phyloP scores from a whole-genome alignment of 2,329 filamentous ascomycete genomes.

The Colletotrichum destructivum region DNA sequence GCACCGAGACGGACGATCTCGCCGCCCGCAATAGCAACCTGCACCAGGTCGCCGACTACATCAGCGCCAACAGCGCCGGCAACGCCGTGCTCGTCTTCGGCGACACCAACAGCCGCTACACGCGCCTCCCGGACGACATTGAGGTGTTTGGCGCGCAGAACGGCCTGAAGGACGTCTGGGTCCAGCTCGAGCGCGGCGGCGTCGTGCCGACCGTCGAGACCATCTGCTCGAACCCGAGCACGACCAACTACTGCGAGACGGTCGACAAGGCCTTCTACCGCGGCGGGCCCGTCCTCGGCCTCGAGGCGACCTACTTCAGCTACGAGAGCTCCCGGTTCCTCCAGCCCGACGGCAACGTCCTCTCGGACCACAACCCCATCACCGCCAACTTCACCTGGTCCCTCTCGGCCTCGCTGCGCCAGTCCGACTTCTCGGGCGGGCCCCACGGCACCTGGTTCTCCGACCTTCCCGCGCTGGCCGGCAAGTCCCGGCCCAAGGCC shows the following conservation, averaged over 20 bases:
- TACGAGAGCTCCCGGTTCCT: slow-evolving; percentile 73
- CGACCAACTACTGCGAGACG: slow-evolving; percentile 70
- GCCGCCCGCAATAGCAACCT: slow-evolving; percentile 72
- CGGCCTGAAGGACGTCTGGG: slow-evolving; percentile 71
- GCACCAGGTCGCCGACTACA: slow-evolving; percentile 71
- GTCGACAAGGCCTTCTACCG: slow-evolving; percentile 79
- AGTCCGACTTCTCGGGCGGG: slow-evolving; percentile 64
- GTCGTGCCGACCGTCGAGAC: slow-evolving; percentile 60
- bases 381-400: slow-evolving; percentile 67
- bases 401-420: slow-evolving; percentile 54
- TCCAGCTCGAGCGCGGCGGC: slow-evolving; percentile 67
- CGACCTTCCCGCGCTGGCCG: slow-evolving; percentile 61
- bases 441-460: slow-evolving; percentile 69
- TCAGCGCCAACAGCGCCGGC: slow-evolving; percentile 68
- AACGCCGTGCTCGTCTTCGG: slow-evolving; percentile 76
- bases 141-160: slow-evolving; percentile 65
- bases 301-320: slow-evolving; percentile 65
- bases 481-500: slow-evolving; percentile 51
- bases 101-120: slow-evolving; percentile 78
- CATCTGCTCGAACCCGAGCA: slow-evolving; percentile 72
- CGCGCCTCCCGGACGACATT: slow-evolving; percentile 68
- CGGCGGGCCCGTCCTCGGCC: slow-evolving; percentile 60
- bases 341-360: slow-evolving; percentile 67
- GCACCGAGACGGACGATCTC: slow-evolving; percentile 66
- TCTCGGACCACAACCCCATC: slow-evolving; percentile 77